Evolutionary conservation across 177 flowering plant genomes (phyloP).

Genomic region (Vitis hybrid): DNA sequence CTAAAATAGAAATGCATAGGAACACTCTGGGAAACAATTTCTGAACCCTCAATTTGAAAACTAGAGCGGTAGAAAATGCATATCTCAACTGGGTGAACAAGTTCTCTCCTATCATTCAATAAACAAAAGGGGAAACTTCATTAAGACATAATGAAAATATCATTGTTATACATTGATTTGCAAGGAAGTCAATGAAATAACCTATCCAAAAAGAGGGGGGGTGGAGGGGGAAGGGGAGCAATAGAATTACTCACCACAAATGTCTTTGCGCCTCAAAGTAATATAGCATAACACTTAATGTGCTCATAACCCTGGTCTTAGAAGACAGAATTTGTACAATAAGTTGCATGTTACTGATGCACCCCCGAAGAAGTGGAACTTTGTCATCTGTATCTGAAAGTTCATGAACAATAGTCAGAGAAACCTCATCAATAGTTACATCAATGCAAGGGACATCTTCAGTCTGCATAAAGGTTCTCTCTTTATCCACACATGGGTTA

Average conservation of each 20-base stretch:
- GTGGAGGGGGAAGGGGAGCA: not conserved
- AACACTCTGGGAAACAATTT: slow-evolving; percentile 23
- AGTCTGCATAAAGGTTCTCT: slow-evolving; percentile 20
- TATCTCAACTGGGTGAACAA: slow-evolving; percentile 61
- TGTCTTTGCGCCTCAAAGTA: slow-evolving; percentile 64
- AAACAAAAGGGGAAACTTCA: slow-evolving; percentile 5
- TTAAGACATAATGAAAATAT: not conserved
- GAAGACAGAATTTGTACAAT: slow-evolving; percentile 49
- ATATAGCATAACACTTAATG: slow-evolving; percentile 34
- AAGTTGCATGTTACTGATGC: slow-evolving; percentile 40
- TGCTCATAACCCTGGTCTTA: slow-evolving; percentile 68
- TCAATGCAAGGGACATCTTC: slow-evolving; percentile 37
- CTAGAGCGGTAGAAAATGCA: slow-evolving; percentile 54
- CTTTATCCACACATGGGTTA: slow-evolving; percentile 18
- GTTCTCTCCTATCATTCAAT: slow-evolving; percentile 62
- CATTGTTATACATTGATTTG: not conserved
- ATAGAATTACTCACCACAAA: slow-evolving; percentile 52
- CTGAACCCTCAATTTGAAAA: slow-evolving; percentile 29
- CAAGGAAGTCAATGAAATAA: not conserved
- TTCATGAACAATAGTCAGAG: slow-evolving; percentile 72
- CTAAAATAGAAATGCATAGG: slow-evolving; percentile 56
- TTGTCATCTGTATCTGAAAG: slow-evolving; percentile 55
- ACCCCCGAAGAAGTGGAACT: slow-evolving; percentile 66
- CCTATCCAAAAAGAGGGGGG: not conserved
- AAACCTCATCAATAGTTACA: slow-evolving; percentile 45